Conservation (phyloP, 176 grass and related monocot genomes). For the maize (Zea mays) region DNA sequence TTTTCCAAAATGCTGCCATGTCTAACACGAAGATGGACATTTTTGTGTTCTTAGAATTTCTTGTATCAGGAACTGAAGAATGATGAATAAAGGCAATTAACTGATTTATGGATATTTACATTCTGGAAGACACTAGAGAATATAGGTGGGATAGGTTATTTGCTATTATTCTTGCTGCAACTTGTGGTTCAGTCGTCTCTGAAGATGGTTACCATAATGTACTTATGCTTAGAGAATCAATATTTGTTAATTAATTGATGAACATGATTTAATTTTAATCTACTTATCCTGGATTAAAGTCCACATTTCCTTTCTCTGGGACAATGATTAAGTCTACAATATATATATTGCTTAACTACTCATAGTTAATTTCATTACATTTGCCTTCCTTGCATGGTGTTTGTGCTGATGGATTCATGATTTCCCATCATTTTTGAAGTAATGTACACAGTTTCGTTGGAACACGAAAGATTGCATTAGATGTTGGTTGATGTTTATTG, state of each 20-base stretch:
- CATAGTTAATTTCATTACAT: background rate
- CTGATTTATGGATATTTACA: background rate
- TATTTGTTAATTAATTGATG: background rate
- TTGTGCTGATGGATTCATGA: background rate
- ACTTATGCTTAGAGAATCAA: constrained; percentile 2
- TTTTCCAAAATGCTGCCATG: background rate
- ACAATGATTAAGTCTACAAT: background rate
- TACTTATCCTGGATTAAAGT: background rate
- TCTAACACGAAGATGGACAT: background rate
- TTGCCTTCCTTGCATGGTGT: background rate
- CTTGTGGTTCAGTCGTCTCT: background rate
- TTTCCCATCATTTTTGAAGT: background rate
- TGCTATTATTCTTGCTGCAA: constrained; percentile 8
- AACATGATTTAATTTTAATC: background rate
- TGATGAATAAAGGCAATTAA: background rate
- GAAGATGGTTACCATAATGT: background rate
- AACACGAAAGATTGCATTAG: background rate
- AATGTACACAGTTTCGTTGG: background rate
- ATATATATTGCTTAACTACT: background rate
- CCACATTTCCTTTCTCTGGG: background rate
- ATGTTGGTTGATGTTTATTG: background rate
- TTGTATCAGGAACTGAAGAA: background rate
- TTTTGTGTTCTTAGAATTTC: background rate
- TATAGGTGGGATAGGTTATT: background rate
- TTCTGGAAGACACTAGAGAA: constrained; percentile 4